Conservation (phyloP, 768 basidiomycete genomes). For the Amyloporia xantha region DNA sequence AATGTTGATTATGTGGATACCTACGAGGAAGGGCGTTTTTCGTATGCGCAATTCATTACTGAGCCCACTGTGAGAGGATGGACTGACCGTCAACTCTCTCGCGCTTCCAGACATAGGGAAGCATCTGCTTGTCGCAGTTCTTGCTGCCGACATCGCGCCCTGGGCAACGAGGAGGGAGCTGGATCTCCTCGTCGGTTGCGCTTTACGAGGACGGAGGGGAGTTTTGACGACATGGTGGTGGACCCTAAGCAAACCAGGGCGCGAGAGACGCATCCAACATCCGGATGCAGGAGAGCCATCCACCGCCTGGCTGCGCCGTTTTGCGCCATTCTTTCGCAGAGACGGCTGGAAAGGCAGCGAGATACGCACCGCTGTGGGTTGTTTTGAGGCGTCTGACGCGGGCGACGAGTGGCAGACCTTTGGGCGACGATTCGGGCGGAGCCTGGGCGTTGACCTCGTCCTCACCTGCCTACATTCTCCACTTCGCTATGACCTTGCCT, state of each 20-base stretch:
- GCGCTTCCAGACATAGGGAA: conserved; percentile 96
- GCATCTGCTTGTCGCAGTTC: conserved; percentile 99
- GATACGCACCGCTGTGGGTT: conserved; percentile 35
- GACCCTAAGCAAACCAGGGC: too few species aligned
- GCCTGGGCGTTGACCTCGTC: conserved; percentile 11
- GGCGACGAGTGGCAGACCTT: conserved; percentile 34
- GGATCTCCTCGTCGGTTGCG: conserved; percentile 97
- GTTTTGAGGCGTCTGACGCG: conserved; percentile 34
- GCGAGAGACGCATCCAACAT: conserved; percentile 31
- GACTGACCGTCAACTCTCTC: conserved; percentile 86
- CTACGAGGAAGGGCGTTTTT: too few species aligned
- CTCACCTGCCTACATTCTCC: not conserved
- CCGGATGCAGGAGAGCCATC: conserved; percentile 24
- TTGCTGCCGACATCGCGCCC: conserved; percentile 96
- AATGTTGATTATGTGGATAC: too few species aligned
- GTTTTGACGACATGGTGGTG: conserved; percentile 77
- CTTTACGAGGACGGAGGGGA: conserved; percentile 89
- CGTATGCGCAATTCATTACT: too few species aligned
- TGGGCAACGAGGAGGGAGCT: conserved; percentile 90
- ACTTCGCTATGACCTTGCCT: not conserved
- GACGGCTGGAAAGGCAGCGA: conserved; percentile 8
- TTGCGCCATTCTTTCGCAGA: conserved; percentile 23
- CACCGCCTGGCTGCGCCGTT: conserved; percentile 26
- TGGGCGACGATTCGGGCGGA: conserved; percentile 15
- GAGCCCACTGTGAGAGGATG: too few species aligned